Percentiles rank a stretch among this genome's conserved stretches.
Conservation (phyloP, 108 stramenopile genomes). For the Nitzschia palea region DNA sequence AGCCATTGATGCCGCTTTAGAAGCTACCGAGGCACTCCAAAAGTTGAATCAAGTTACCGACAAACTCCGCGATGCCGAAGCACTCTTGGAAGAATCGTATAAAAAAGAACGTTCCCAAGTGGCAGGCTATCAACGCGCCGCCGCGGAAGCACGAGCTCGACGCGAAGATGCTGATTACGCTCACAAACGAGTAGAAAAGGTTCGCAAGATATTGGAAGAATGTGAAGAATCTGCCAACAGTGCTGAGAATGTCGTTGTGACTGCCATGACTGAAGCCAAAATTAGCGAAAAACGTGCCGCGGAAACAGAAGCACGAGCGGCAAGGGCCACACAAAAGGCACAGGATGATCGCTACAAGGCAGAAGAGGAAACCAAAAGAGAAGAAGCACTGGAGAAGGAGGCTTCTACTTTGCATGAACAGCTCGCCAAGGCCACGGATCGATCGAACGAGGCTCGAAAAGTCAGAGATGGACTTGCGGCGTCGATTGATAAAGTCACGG, state of each 20-base stretch:
- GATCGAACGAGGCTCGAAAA: constrained; percentile 35
- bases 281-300: constrained; percentile 79
- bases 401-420: constrained; percentile 43
- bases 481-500: constrained; percentile 53
- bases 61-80: constrained; percentile 54
- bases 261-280: constrained; percentile 79
- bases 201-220: constrained; percentile 53
- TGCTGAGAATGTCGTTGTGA: constrained; percentile 72
- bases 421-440: constrained; percentile 32
- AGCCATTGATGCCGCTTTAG: constrained; percentile 56
- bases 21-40: constrained; percentile 50
- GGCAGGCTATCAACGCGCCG: constrained; percentile 57
- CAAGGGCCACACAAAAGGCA: constrained; percentile 54
- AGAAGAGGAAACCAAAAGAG: constrained; percentile 63
- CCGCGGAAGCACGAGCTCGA: constrained; percentile 55
- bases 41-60: constrained; percentile 47
- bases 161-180: constrained; percentile 70
- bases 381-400: constrained; percentile 64
- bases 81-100: constrained; percentile 39
- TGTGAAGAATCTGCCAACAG: constrained; percentile 48
- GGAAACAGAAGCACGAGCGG: constrained; percentile 70
- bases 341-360: constrained; percentile 56
- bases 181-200: constrained; percentile 44
- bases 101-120: constrained; percentile 41
- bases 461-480: constrained; percentile 49